Base-by-base conservation (phyloP, 2,329 filamentous ascomycete species). In the Hypoxylon rubiginosum region DNA sequence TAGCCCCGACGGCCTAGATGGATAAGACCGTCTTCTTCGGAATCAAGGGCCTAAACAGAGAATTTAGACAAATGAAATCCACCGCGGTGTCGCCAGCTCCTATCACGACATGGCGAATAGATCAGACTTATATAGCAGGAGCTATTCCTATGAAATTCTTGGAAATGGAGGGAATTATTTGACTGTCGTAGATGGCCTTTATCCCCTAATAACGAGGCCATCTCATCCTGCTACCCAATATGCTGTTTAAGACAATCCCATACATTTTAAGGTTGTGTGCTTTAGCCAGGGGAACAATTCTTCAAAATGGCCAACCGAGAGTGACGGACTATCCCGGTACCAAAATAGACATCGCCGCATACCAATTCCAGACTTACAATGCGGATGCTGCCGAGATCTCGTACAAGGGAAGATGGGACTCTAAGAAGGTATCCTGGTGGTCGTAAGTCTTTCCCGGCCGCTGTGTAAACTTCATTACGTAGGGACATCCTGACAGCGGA, bases 361-460 rank as follows among this genome's bases (percentile, higher is more conserved):
- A 78, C 50, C 67, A 74, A 2, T 79, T 80, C 34, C 80, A 75
- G 30, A 85, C 79, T 0, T 90, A 87, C 68, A 76, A 79, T 3
- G 81, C 86, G 3, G 80, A 85, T 72, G 81, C 84, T 1, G 75
- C 81, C 1, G 85, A 89, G 71, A 79, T 90, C 9, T 85, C 85
- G 0, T 90, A 89, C 79, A 88, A 89, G 72, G 88, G 87, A 4
- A 80, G 86, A 62, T 90, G 87, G 87, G 87, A 90, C 72, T 86
- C 83, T 34, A 83, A 86, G 69, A 81, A 86, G 68, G 82, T 88
- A 51, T 89, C 85, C 1, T 90, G 84, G 83, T 88, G 85, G 86
- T 86, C 84, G 83, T 86, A 77, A 77, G 83, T 82, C 24, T 21
- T 41, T 46, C 15, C 36, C 30, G 9, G 17, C 36, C 6, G 24